phyloP scores from a whole-genome alignment of 139 green algal genomes.

The Limnomonas spitsbergensis region DNA sequence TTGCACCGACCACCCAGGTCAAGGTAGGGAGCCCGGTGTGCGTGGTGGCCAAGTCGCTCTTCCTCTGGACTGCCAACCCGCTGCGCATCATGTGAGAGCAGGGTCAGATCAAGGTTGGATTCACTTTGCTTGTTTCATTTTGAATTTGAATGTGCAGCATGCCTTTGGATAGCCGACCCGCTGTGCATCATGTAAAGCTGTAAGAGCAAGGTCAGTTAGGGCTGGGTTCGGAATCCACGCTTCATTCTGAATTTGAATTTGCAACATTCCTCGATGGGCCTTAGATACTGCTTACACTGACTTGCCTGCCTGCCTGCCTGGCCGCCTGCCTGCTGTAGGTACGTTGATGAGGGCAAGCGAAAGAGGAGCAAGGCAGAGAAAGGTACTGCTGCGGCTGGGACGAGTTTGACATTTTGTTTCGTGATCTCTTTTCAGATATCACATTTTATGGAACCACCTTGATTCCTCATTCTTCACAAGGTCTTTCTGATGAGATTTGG shows the following conservation, averaged over 20 bases:
- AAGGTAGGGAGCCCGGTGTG: conserved; percentile 21
- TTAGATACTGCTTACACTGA: neutral
- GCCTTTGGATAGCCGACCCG: neutral
- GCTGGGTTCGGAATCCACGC: too few species aligned
- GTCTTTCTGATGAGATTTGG: neutral
- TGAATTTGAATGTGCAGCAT: neutral
- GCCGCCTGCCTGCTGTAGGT: neutral
- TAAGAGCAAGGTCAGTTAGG: too few species aligned
- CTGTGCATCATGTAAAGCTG: neutral
- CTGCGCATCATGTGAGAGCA: conserved; percentile 41
- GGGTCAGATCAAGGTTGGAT: neutral
- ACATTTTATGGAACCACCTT: neutral
- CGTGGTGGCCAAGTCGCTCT: conserved; percentile 46
- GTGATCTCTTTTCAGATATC: neutral
- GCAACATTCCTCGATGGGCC: too few species aligned
- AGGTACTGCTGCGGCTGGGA: neutral
- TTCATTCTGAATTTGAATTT: too few species aligned
- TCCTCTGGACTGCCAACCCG: conserved; percentile 49
- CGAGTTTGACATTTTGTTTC: neutral
- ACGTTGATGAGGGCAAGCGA: neutral
- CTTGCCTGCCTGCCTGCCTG: neutral
- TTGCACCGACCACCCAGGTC: conserved; percentile 33
- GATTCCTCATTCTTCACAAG: neutral
- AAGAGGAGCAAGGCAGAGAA: neutral
- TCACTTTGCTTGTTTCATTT: neutral